Conservation (phyloP, 116 monocot species). For the Trichopus zeylanicus region DNA sequence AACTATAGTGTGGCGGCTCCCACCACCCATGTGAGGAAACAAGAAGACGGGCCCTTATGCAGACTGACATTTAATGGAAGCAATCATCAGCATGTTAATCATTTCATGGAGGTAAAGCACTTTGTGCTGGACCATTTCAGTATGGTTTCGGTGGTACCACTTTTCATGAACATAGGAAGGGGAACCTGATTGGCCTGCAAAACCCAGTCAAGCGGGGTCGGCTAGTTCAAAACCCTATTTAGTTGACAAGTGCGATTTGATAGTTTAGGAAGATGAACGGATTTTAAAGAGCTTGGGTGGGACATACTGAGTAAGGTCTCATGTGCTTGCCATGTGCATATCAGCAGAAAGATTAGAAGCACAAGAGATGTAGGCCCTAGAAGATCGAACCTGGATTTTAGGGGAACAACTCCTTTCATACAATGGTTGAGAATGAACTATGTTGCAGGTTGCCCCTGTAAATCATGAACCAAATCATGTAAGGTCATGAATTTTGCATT, state of each 20-base stretch:
- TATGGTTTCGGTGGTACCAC: neutral
- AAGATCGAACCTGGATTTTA: neutral
- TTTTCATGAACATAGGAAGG: neutral
- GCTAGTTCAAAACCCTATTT: neutral
- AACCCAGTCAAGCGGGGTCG: no score
- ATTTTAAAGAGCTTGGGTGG: neutral
- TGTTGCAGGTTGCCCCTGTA: neutral
- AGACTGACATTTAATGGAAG: constrained; percentile 2
- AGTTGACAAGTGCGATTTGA: no score
- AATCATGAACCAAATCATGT: neutral
- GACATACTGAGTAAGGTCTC: neutral
- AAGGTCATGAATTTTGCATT: neutral
- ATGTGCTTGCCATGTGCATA: neutral
- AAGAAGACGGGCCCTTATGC: neutral
- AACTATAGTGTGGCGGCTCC: neutral
- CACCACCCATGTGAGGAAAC: constrained; percentile 1
- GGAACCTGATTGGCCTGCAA: neutral
- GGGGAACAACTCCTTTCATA: neutral
- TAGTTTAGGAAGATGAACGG: no score
- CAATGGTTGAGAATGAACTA: neutral
- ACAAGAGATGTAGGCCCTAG: neutral
- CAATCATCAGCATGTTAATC: neutral
- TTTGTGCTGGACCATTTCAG: constrained; percentile 1
- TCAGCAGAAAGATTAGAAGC: neutral
- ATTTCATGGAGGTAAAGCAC: neutral